Evolutionary conservation across 148 eudicot genomes (phyloP), one percentile per base, ranked within the genome.

Genomic region (Rheum nobile): DNA sequence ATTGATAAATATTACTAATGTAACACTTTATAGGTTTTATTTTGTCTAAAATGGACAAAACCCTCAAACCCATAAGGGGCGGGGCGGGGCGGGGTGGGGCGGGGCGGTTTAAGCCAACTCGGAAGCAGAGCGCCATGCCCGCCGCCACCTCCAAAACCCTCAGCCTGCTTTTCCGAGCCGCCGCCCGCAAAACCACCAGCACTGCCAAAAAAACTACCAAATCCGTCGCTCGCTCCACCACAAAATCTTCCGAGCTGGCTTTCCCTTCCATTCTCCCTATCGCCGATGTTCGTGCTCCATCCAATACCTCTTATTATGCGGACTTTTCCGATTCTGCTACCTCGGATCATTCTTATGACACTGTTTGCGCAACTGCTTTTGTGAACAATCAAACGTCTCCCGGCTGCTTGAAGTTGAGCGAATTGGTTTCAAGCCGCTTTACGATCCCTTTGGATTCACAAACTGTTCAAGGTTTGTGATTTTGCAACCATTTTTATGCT

Each of bases 161-260:
- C 70, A 65, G 70, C 21, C 41, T 16, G 22, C 13, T 65, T 14
- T 65, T 65, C 70, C 70, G 70, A 16, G n/a, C 70, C 41, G 70
- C 39, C 70, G 11, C 21, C 70, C 31, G 41, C 9, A 65, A 65
- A 65, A 3, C 70, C 70, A 65, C 70, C 24, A 17, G 9, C 39
- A 6, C 39, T 6, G 16, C 41, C 70, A 17, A 6, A 17, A 65
- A 32, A 32, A 3, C 39, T 41, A 32, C 41, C 41, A 65, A 65
- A 65, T 65, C 70, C 70, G 41, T 19, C 39, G 41, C 22, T 10
- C 39, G 70, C 39, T 32, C 41, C 41, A 31, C 38, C 11, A 34
- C 70, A 4, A 32, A 16, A 2, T 65, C 70, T 32, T 14, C 70
- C 39, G 17, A 31, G 41, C 70, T 65, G 10, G 70, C 39, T 17